These are phyloP conservation scores for Lizonia empirigonia DNA, from an alignment of 2,329 filamentous ascomycete species.

Conservation along the genomic window DNA sequence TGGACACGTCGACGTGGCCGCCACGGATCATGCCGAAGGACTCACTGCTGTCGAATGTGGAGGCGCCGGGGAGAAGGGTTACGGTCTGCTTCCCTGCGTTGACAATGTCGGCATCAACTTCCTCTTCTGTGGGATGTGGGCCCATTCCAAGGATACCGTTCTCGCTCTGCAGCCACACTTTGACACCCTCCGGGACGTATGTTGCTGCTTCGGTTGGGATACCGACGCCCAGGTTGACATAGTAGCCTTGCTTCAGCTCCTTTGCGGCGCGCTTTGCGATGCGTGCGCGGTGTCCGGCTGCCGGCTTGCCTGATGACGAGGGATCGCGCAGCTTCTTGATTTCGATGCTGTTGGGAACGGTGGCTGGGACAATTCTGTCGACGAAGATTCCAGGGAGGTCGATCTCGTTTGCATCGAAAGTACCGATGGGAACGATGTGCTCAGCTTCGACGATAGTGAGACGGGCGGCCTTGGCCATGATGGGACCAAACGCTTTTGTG, in stretches of 20 bases:
- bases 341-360: constrained; percentile 77
- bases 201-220: constrained; percentile 90
- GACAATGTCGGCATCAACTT: constrained; percentile 85
- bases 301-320: constrained; percentile 21
- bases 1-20: constrained; percentile 84
- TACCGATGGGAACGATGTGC: constrained; percentile 86
- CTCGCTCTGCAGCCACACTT: constrained; percentile 67
- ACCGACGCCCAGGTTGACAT: constrained; percentile 88
- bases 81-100: constrained; percentile 95
- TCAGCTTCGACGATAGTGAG: constrained; percentile 95
- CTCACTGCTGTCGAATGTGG: constrained; percentile 84
- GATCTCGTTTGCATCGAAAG: constrained; percentile 80
- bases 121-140: constrained; percentile 60
- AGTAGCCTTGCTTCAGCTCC: constrained; percentile 95
- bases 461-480: constrained; percentile 87
- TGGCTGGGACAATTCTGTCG: constrained; percentile 84
- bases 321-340: constrained; percentile 43
- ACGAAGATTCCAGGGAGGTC: constrained; percentile 93
- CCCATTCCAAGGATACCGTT: constrained; percentile 56
- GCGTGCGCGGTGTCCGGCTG: constrained; percentile 63
- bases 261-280: constrained; percentile 85
- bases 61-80: constrained; percentile 78
- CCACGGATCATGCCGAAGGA: constrained; percentile 93
- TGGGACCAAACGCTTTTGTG: constrained; percentile 46
- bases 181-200: constrained; percentile 64